Evolutionary conservation across 768 basidiomycete genomes (phyloP), one percentile per base, ranked within the genome.

Genomic region (Austroboletus festivus): DNA sequence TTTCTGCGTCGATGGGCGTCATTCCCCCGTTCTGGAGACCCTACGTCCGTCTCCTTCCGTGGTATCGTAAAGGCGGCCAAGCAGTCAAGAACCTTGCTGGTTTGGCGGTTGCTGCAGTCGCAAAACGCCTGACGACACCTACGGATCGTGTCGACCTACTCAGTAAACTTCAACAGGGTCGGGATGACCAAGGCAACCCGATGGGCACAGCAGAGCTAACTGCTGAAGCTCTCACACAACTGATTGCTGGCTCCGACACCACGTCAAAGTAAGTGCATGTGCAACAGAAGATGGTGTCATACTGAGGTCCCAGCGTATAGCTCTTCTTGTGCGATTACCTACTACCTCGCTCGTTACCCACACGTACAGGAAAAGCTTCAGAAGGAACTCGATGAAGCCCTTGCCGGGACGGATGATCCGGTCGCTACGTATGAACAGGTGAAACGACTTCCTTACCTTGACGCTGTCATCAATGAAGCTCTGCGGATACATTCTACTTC

Each of bases 191-290:
- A 22, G 93, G 93, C 15, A 81, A 90, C 4, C 81, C 76, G 1
- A 85, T 96, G 86, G 82, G 86, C 0, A 74, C 76, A 22, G 82
- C 81, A 56, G 93, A 95, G 62, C 69, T 96, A 47, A 95, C 91
- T 1, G 92, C 92, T 0, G 93, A 96, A 70, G 86, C 87, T 38
- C 68, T 89, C 18, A 92, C 91, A 1, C 80, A 92, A 41, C 76
- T 93, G 16, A 92, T 93, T 54, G 90, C 90, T 6, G 92, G 92
- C 1, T 88, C 86, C 4, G 93, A 96, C 59, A 96, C 93, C 1
- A 95, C 93, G 0, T 93, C 92, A 39, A 96, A 95, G 89, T 90
- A 56, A 51, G 83, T 37, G 31, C 33, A 18, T 39, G 41, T 9
- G 13, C 13, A 4, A 24, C 22, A 21, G 37, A 28, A 22, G 26